Evolutionary conservation across 2,329 filamentous ascomycete genomes (phyloP).

Genomic region (Cyclaneusma minus): DNA sequence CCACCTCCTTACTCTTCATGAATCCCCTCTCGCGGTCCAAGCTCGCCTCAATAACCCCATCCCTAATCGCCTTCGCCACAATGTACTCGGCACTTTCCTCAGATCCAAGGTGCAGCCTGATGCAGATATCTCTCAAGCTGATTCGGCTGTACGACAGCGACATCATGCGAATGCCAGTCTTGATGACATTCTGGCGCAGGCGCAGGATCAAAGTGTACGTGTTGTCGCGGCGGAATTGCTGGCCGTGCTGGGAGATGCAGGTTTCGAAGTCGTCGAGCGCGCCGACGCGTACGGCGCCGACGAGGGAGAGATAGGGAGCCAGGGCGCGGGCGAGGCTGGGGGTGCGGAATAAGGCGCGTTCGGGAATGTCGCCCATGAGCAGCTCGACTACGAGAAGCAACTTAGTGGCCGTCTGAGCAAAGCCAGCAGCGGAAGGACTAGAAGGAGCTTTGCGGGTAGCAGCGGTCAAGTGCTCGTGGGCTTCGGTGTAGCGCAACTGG

Average conservation of each 20-base stretch:
- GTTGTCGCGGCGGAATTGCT: conserved; percentile 80
- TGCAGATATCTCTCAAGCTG: conserved; percentile 91
- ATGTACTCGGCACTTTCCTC: conserved; percentile 99
- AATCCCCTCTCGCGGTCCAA: conserved; percentile 88
- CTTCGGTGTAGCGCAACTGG: conserved; percentile 91
- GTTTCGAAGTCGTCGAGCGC: conserved; percentile 88
- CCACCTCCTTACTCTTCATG: conserved; percentile 96
- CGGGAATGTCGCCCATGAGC: conserved; percentile 96
- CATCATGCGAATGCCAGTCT: conserved; percentile 98
- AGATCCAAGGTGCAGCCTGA: conserved; percentile 80
- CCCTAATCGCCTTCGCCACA: conserved; percentile 93
- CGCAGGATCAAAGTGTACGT: conserved; percentile 93
- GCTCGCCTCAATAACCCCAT: conserved; percentile 91
- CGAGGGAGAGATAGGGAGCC: conserved; percentile 83
- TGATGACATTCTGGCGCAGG: conserved; percentile 95
- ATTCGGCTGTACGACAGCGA: conserved; percentile 96
- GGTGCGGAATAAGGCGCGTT: conserved; percentile 86
- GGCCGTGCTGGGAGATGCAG: conserved; percentile 65
- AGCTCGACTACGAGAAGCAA: conserved; percentile 92
- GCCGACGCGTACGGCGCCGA: conserved; percentile 91
- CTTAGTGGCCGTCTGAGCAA: conserved; percentile 93
- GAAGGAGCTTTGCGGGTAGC: conserved; percentile 92
- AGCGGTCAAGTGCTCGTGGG: conserved; percentile 83
- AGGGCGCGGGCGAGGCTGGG: conserved; percentile 74
- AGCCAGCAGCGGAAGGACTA: conserved; percentile 76